Evolutionary conservation across 179 eudicot species (phyloP).

Genomic region (Vitellaria paradoxa): DNA sequence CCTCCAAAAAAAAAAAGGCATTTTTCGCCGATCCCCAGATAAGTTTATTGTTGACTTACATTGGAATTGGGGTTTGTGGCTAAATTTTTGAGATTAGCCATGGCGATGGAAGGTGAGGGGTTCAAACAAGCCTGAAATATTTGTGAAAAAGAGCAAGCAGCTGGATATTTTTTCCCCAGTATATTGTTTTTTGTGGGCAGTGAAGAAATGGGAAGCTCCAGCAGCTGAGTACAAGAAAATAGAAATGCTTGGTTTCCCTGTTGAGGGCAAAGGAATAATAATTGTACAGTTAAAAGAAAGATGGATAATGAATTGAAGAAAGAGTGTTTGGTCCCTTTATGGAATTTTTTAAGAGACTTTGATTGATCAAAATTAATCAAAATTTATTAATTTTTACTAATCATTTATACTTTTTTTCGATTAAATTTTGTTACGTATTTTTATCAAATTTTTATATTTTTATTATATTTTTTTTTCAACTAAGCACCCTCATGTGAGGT

Average conservation of each 20-base stretch:
- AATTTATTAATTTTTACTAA: too few species aligned
- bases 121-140: background rate
- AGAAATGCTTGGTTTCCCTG: too few species aligned
- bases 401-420: too few species aligned
- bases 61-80: constrained; percentile 20
- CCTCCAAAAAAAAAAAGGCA: background rate
- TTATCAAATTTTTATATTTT: too few species aligned
- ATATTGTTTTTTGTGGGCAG: too few species aligned
- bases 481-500: too few species aligned
- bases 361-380: too few species aligned
- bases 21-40: background rate
- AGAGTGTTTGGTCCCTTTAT: background rate
- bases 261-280: too few species aligned
- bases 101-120: constrained; percentile 13
- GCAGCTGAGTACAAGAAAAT: too few species aligned
- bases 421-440: too few species aligned
- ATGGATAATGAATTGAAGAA: background rate
- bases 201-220: too few species aligned
- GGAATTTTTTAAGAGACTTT: background rate
- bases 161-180: background rate
- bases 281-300: background rate
- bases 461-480: too few species aligned
- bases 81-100: constrained; percentile 42
- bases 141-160: background rate
- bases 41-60: background rate